Conservation (phyloP, 2,329 filamentous ascomycete genomes). For the Hypoxylon sp. region DNA sequence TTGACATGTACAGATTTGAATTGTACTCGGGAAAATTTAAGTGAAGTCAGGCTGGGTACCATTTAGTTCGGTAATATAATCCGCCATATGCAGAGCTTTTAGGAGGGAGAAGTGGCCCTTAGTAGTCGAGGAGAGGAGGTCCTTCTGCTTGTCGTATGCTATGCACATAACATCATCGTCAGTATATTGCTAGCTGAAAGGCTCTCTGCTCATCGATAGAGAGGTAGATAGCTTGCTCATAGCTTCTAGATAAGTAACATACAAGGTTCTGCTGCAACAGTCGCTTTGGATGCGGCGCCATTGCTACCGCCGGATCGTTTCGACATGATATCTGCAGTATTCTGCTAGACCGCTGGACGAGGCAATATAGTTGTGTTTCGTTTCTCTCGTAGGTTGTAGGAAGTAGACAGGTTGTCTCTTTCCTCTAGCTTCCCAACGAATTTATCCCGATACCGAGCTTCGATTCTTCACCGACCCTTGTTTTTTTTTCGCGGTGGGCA, state of each 20-base stretch:
- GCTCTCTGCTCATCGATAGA: background rate
- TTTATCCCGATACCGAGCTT: slow-evolving; percentile 2
- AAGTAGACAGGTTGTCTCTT: background rate
- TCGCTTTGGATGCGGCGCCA: slow-evolving; percentile 62
- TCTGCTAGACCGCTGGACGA: slow-evolving; percentile 22
- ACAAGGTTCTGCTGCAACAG: slow-evolving; percentile 61
- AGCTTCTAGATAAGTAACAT: slow-evolving; percentile 45
- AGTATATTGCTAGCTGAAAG: slow-evolving; percentile 14
- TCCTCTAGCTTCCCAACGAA: background rate
- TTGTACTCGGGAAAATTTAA: background rate
- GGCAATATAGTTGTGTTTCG: slow-evolving; percentile 11
- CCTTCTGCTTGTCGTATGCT: slow-evolving; percentile 83
- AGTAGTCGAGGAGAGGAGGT: slow-evolving; percentile 76
- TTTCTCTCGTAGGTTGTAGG: background rate
- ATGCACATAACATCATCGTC: slow-evolving; percentile 18
- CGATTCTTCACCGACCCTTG: slow-evolving; percentile 15
- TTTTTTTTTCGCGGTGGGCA: background rate
- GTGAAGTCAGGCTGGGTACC: slow-evolving; percentile 62
- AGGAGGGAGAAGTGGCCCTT: slow-evolving; percentile 79
- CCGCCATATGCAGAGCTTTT: slow-evolving; percentile 81
- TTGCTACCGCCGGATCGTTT: slow-evolving; percentile 70
- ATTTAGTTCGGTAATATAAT: slow-evolving; percentile 88
- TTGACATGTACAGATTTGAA: background rate
- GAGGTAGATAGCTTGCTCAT: background rate
- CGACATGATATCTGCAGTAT: slow-evolving; percentile 66